Conservation (phyloP, 2,329 filamentous ascomycete genomes). For the Pleoardoris graminearum region DNA sequence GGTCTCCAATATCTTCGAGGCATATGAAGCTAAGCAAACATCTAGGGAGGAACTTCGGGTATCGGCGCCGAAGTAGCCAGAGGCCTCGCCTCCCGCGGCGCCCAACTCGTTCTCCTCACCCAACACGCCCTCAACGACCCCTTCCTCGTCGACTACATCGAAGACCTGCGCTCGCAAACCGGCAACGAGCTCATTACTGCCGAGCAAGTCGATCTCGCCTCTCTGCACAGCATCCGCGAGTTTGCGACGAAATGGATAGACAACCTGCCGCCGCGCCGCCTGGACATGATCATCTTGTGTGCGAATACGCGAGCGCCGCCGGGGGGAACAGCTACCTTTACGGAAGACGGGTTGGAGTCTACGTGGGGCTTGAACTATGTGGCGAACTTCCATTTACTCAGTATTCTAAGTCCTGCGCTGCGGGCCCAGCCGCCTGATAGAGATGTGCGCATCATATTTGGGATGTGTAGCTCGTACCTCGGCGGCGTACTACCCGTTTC, state of each 20-base stretch:
- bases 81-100: conserved; percentile 77
- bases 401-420: conserved; percentile 86
- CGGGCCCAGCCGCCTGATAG: conserved; percentile 90
- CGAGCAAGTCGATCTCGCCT: conserved; percentile 88
- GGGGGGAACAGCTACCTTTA: conserved; percentile 63
- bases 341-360: conserved; percentile 79
- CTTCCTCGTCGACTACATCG: conserved; percentile 89
- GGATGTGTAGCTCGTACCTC: conserved; percentile 88
- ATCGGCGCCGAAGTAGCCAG: conserved; percentile 78
- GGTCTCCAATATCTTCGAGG: conserved; percentile 16
- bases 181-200: conserved; percentile 90
- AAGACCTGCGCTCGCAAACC: conserved; percentile 77
- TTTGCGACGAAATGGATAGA: conserved; percentile 99
- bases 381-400: conserved; percentile 91
- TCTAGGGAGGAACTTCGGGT: conserved; percentile 83
- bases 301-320: conserved; percentile 75
- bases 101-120: conserved; percentile 88
- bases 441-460: conserved; percentile 85
- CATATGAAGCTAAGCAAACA: conserved; percentile 18
- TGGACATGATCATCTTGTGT: conserved; percentile 91
- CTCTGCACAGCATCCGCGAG: conserved; percentile 83
- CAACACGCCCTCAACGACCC: conserved; percentile 79
- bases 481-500: conserved; percentile 66
- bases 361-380: conserved; percentile 96
- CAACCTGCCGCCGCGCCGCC: conserved; percentile 81